Evolutionary conservation across 148 eudicot genomes (phyloP), one percentile per base, ranked within the genome.

Genomic region (Fallopia convolvulus): DNA sequence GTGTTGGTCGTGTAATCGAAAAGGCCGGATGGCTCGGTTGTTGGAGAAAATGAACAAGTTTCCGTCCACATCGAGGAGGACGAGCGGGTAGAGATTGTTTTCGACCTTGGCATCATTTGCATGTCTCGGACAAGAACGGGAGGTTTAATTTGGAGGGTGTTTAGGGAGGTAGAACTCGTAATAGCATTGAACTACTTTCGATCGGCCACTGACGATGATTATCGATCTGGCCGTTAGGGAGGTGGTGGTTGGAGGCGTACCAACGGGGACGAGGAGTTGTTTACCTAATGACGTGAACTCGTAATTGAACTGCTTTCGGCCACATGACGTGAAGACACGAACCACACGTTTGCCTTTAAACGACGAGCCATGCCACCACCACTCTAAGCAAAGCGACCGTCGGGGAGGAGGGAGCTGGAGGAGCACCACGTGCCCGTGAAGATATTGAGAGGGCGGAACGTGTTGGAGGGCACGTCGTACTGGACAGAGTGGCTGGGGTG

Each of bases 371-470:
- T n/a, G n/a, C n/a, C n/a, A 0, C 96, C 98, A 1, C 98, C 98
- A 6, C 92, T 89, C 39, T 93, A 93, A 32, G 84, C 52, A 41
- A 93, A 46, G 6, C 78, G 71, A 21, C 98, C 98, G 41, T 91
- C 84, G 3, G 88, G 77, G 55, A 78, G 48, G 41, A 81, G 70
- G 2, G 83, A 41, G 14, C 93, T 93, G 5, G 96, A 93, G 52
- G 98, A 91, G 86, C 98, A 93, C 92, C 93, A 93, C 0, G 80
- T 78, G 81, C 89, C 87, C 11, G 92, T 88, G 3, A 72, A 83
- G 52, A 93, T 83, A 39, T 50, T 86, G 60, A 93, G 92, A 0
- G 98, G 91, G 0, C 93, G 90, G 23, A 91, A 14, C 8, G 83
- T 58, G 78, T 91, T 91, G 13, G 81, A 11, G 0, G 78, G 63